Percentiles rank a stretch among this genome's conserved stretches.
phyloP scores from a whole-genome alignment of 1,284 basidiomycete genomes.

The Moniliophthora roreri region DNA sequence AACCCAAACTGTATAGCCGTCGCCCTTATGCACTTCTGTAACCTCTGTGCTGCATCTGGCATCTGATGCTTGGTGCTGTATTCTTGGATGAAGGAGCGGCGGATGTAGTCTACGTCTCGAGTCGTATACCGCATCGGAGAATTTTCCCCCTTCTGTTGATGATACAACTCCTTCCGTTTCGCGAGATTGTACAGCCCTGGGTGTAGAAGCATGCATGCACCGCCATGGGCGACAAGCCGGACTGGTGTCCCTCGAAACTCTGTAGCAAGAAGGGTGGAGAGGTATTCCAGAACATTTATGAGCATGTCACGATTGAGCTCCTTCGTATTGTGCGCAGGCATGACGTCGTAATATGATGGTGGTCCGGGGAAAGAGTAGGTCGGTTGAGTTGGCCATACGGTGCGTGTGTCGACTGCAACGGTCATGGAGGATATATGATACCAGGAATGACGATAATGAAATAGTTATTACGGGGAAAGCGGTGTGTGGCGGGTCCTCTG shows the following conservation, averaged over 20 bases:
- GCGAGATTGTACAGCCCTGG: slow-evolving; percentile 37
- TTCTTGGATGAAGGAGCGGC: slow-evolving; percentile 56
- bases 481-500: not conserved
- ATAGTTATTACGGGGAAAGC: not conserved
- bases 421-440: not conserved
- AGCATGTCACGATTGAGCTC: slow-evolving; percentile 34
- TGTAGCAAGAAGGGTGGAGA: slow-evolving; percentile 43
- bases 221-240: slow-evolving; percentile 64
- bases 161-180: slow-evolving; percentile 25
- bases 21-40: slow-evolving; percentile 53
- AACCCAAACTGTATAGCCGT: slow-evolving; percentile 52
- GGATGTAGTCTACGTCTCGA: slow-evolving; percentile 64
- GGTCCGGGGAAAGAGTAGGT: not conserved
- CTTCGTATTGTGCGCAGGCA: slow-evolving; percentile 18
- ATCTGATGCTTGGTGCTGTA: slow-evolving; percentile 43
- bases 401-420: not conserved
- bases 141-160: slow-evolving; percentile 6
- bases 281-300: slow-evolving; percentile 42
- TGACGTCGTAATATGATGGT: slow-evolving; percentile 5
- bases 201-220: slow-evolving; percentile 69
- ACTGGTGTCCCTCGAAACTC: slow-evolving; percentile 46
- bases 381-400: not conserved
- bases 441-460: not conserved
- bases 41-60: slow-evolving; percentile 46
- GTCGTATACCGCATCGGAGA: slow-evolving; percentile 45